phyloP scores from a whole-genome alignment of 73 alveolate genomes.

The Stentor roeselii region DNA sequence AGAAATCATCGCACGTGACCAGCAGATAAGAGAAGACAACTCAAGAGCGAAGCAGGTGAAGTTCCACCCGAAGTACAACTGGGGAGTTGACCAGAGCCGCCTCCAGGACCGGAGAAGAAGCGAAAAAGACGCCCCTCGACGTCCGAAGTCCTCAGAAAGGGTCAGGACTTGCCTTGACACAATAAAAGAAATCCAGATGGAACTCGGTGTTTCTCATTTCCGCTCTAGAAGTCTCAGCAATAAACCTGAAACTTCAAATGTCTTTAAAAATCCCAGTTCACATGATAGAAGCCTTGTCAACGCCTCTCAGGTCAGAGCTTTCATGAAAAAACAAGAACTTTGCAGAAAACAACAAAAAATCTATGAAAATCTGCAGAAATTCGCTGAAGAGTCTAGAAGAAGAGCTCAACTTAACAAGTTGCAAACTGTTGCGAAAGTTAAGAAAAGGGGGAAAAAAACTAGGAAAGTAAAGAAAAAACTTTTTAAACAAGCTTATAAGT shows the following conservation, averaged over 20 bases:
- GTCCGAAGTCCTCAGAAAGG: constrained; percentile 16
- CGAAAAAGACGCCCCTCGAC: not conserved
- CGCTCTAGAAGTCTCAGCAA: constrained; percentile 13
- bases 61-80: not conserved
- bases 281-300: not conserved
- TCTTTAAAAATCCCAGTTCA: no score
- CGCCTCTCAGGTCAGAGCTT: not conserved
- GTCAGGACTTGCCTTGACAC: constrained; percentile 3
- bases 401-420: not conserved
- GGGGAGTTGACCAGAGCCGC: constrained; percentile 13
- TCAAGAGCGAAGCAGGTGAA: not conserved
- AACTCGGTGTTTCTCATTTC: not conserved
- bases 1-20: not conserved
- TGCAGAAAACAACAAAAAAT: not conserved
- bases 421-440: not conserved
- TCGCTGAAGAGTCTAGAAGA: constrained; percentile 13
- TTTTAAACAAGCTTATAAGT: not conserved
- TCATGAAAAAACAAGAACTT: not conserved
- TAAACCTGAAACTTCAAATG: not conserved
- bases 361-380: not conserved
- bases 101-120: not conserved
- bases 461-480: not conserved
- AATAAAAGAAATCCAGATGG: not conserved
- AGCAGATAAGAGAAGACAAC: constrained; percentile 5
- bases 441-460: not conserved